Percentiles rank a stretch among this genome's conserved stretches.
Conservation (phyloP, 2,329 filamentous ascomycete genomes). For the Tolypocladium pustulatum region DNA sequence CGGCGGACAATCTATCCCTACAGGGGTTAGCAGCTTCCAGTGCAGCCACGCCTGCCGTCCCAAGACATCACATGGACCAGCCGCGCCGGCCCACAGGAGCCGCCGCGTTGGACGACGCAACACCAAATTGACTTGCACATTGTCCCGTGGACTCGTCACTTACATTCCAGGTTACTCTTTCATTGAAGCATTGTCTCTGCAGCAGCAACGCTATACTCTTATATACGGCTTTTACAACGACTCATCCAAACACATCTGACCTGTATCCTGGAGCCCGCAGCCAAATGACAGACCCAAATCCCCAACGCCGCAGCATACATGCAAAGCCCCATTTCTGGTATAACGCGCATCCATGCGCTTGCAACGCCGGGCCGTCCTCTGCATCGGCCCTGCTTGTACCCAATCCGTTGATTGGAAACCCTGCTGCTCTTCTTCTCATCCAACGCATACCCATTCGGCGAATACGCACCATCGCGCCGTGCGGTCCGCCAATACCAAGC, state of each 20-base stretch:
- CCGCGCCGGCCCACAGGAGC: not conserved
- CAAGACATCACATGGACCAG: not conserved
- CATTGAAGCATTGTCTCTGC: not conserved
- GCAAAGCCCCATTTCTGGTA: not conserved
- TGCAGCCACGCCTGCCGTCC: constrained; percentile 2
- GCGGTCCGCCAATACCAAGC: constrained; percentile 70
- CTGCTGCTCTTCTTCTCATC: constrained; percentile 10
- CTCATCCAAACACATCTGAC: not conserved
- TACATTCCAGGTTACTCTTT: not conserved
- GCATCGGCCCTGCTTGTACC: not conserved
- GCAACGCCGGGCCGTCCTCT: not conserved
- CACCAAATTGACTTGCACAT: not conserved
- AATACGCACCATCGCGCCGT: constrained; percentile 88
- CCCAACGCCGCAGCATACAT: not conserved
- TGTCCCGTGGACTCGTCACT: not conserved
- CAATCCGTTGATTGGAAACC: not conserved
- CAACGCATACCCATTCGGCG: constrained; percentile 66
- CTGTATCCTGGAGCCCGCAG: not conserved
- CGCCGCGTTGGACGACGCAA: not conserved
- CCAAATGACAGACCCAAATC: not conserved
- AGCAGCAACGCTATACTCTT: not conserved
- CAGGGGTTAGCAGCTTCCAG: constrained; percentile 5
- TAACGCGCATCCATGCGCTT: not conserved
- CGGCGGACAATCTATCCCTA: constrained; percentile 1
- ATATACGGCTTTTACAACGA: not conserved